Conservation (phyloP, 1,284 basidiomycete genomes). For the Boletellus deceptivus region DNA sequence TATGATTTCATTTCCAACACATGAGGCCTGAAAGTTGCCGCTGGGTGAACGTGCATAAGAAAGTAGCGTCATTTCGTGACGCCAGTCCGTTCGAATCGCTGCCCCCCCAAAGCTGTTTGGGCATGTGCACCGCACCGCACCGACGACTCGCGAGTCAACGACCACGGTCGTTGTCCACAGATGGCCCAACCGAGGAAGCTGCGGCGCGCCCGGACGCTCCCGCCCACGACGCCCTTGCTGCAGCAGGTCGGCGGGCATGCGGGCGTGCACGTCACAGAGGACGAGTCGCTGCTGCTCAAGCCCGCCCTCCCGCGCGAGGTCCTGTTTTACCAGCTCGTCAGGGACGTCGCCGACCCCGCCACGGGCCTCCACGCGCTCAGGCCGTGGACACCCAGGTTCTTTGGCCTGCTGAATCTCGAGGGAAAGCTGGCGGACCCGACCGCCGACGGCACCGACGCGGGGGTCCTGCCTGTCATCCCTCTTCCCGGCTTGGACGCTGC, state of each 20-base stretch:
- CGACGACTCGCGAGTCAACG: too few species aligned
- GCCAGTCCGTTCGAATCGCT: too few species aligned
- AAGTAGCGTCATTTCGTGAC: too few species aligned
- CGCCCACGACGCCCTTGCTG: conserved; percentile 23
- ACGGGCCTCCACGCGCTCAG: conserved; percentile 35
- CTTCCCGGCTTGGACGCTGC: conserved; percentile 1
- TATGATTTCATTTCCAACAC: too few species aligned
- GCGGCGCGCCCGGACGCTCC: conserved; percentile 19
- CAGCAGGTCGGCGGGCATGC: conserved; percentile 88
- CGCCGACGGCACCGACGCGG: not conserved
- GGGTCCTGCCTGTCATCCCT: conserved; percentile 32
- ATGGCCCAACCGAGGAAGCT: not conserved
- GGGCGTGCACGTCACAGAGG: conserved; percentile 72
- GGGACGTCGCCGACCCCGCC: conserved; percentile 32
- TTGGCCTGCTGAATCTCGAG: conserved; percentile 75
- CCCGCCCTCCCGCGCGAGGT: conserved; percentile 72
- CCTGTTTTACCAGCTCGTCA: conserved; percentile 73
- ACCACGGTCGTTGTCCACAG: too few species aligned
- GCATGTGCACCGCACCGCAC: too few species aligned
- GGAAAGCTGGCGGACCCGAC: conserved; percentile 42
- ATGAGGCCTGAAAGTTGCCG: too few species aligned
- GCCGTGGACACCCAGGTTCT: conserved; percentile 68
- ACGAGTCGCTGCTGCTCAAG: conserved; percentile 84
- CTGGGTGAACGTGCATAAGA: too few species aligned
- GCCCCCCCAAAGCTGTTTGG: too few species aligned